Percentiles rank a stretch among this genome's conserved stretches.
phyloP scores from a whole-genome alignment of 208 protist genomes.

The Phytomonas sp. region DNA sequence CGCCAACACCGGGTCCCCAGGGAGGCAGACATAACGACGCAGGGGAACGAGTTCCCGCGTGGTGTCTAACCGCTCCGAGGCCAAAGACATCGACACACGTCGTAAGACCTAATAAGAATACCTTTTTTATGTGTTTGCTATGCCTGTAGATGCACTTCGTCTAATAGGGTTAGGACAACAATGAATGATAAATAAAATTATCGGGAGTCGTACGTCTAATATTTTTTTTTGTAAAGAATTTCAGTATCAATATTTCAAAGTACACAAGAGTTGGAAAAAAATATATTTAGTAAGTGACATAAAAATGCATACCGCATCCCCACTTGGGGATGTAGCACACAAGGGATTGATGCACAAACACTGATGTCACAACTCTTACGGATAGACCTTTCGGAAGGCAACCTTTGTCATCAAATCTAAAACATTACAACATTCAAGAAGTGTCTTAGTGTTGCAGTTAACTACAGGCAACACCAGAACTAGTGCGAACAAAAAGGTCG shows the following conservation, averaged over 20 bases:
- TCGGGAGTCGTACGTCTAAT: neutral
- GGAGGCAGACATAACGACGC: constrained; percentile 60
- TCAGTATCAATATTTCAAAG: neutral
- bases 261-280: neutral
- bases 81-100: neutral
- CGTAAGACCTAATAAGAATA: too few relatives aligned
- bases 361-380: neutral
- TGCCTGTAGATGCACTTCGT: neutral
- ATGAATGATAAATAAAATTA: neutral
- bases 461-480: constrained; percentile 22
- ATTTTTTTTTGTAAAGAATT: neutral
- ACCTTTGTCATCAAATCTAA: neutral
- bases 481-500: constrained; percentile 22
- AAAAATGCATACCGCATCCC: neutral
- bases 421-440: neutral
- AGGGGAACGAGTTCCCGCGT: constrained; percentile 30
- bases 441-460: constrained; percentile 31
- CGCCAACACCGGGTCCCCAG: constrained; percentile 68
- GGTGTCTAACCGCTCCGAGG: neutral
- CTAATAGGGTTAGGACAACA: neutral
- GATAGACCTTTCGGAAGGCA: neutral
- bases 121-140: too few relatives aligned
- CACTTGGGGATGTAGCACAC: neutral
- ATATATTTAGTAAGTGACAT: neutral
- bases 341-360: neutral